Evolutionary conservation across 352 stramenopile genomes (phyloP).

Genomic region (Globisporangium recalcitrans): DNA sequence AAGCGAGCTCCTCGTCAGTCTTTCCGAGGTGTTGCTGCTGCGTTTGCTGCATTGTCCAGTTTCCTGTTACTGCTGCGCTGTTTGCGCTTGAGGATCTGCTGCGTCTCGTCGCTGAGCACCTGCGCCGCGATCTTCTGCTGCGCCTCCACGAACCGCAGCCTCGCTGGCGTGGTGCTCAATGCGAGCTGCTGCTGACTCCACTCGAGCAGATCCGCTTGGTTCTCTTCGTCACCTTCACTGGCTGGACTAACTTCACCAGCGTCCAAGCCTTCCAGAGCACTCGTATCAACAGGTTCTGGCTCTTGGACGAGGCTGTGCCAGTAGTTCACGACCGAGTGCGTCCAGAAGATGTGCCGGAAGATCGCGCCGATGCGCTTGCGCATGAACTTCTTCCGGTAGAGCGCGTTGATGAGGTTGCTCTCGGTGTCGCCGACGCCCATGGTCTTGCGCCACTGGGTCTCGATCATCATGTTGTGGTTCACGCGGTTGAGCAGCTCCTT

Average conservation of each 20-base stretch:
- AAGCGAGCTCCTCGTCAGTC: neutral
- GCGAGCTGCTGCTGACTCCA: constrained; percentile 3
- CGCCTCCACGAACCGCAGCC: constrained; percentile 23
- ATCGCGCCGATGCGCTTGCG: constrained; percentile 28
- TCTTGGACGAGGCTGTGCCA: constrained; percentile 30
- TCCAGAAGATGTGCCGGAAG: constrained; percentile 27
- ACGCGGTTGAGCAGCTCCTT: constrained; percentile 48
- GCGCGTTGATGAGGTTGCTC: constrained; percentile 41
- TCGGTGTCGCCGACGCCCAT: constrained; percentile 59
- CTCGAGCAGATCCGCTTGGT: neutral
- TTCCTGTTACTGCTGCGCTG: neutral
- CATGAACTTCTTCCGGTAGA: constrained; percentile 64
- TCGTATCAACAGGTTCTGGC: neutral
- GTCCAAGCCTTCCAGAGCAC: neutral
- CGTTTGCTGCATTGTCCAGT: neutral
- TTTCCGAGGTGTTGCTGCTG: neutral
- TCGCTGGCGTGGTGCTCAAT: neutral
- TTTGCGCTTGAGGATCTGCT: constrained; percentile 23
- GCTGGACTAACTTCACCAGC: neutral
- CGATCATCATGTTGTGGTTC: constrained; percentile 60
- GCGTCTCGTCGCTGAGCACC: constrained; percentile 36
- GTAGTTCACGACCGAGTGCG: constrained; percentile 28
- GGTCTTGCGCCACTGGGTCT: constrained; percentile 56
- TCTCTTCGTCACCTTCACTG: neutral
- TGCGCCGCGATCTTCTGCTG: constrained; percentile 30